These are phyloP conservation scores for Termitomyces bulborhizus DNA, from an alignment of 768 basidiomycete genomes.

Conservation along the genomic window DNA sequence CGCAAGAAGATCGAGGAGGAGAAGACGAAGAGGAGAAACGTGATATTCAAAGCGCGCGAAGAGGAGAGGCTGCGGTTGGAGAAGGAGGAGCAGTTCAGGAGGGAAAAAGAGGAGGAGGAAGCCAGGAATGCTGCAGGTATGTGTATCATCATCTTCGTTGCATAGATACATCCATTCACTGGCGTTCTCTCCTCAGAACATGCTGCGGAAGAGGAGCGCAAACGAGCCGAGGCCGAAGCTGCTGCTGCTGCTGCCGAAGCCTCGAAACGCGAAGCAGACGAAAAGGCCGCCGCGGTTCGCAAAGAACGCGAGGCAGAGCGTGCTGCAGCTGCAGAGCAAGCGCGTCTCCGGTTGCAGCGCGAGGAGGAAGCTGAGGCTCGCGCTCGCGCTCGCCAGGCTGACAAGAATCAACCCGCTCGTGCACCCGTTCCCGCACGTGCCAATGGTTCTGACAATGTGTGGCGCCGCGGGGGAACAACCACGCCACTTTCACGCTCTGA, in stretches of 20 bases:
- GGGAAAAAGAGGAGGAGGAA: slow-evolving; percentile 52
- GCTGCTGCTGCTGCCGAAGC: slow-evolving; percentile 41
- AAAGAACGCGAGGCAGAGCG: slow-evolving; percentile 46
- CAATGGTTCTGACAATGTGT: slow-evolving; percentile 20
- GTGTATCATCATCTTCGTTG: slow-evolving; percentile 16
- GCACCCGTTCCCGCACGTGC: slow-evolving; percentile 21
- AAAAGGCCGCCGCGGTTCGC: slow-evolving; percentile 41
- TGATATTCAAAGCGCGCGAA: slow-evolving; percentile 51
- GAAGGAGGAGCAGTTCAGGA: slow-evolving; percentile 29
- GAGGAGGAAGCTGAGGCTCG: slow-evolving; percentile 67
- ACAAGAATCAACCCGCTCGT: slow-evolving; percentile 25
- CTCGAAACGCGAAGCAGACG: slow-evolving; percentile 59
- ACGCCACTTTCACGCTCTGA: slow-evolving; percentile 44
- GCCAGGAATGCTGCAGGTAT: slow-evolving; percentile 45
- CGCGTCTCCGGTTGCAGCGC: slow-evolving; percentile 53
- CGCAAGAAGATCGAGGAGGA: slow-evolving; percentile 73
- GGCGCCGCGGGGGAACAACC: slow-evolving; percentile 26
- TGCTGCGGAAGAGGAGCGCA: slow-evolving; percentile 48
- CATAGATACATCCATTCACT: not conserved
- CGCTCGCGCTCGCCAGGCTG: slow-evolving; percentile 30
- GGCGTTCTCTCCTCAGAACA: slow-evolving; percentile 29
- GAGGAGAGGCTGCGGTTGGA: slow-evolving; percentile 43
- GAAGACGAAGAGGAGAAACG: slow-evolving; percentile 64
- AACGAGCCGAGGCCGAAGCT: slow-evolving; percentile 43
- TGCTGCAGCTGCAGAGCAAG: slow-evolving; percentile 45